Base-by-base conservation (phyloP, 495 filamentous ascomycete species). In the Aspergillus indologenus region DNA sequence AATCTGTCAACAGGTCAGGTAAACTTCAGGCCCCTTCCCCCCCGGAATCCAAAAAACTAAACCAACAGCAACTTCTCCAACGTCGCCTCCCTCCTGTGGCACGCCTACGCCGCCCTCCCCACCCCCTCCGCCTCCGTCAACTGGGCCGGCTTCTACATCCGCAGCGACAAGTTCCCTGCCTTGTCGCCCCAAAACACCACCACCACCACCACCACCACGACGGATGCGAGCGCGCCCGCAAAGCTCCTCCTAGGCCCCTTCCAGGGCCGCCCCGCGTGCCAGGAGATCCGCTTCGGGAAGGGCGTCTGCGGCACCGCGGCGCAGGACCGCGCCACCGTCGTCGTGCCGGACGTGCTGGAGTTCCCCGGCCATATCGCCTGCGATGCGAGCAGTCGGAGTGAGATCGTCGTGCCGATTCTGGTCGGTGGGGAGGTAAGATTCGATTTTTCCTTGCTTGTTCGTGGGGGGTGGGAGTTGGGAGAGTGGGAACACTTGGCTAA, bases 341-440 rank as follows among this genome's bases (percentile, higher is more conserved):
- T 96, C 3, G 88, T 96, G 6, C 73, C 77, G 7, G 87, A 97
- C 71, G 90, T 96, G 12, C 73, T 85, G 21, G 59, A 73, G 45
- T 96, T 96, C 68, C 88, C 90, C 3, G 92, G 90, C 4, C 92
- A 97, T 74, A 96, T 97, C 69, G 90, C 92, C 6, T 96, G 92
- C 67, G 92, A 96, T 73, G 83, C 81, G 11, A 88, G 83, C 58
- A 90, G 85, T 58, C 84, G 79, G 69, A 95, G 91, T 72, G 92
- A 97, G 79, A 90, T 97, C 70, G 92, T 96, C 5, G 90, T 96
- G 29, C 92, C 92, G 14, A 85, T 97, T 64, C 57, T 89, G 21
- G 74, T 79, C 19, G 67, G 68, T 5, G 82, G 73, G 50, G 82
- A 84, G 79, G 86, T 85, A 57, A 63, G 77, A 23, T 53, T 55